Evolutionary conservation across 768 basidiomycete genomes (phyloP), one percentile per base, ranked within the genome.

Genomic region (Termitomyces sp.): DNA sequence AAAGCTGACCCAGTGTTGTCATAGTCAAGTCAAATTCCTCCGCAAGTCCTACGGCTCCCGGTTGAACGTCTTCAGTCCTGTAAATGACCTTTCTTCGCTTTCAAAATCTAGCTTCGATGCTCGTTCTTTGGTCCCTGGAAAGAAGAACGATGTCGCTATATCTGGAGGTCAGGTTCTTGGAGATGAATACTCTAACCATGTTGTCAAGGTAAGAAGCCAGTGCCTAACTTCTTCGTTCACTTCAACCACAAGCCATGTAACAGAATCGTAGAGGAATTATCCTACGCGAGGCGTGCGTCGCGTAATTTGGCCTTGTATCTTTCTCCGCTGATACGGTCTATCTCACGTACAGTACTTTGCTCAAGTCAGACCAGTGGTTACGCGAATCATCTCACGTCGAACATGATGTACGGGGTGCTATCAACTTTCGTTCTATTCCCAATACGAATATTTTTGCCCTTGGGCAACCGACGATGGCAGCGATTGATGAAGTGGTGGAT

Each of bases 151-250:
- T 64, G 82, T 87, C 12, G 87, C 82, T 34, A 89, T 87, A 57
- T 74, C 83, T 22, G 93, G 93, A 10, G 93, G 92, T 0, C 91
- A 89, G 67, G 84, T 97, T 44, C 76, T 95, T 1, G 96, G 94
- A 5, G 95, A 98, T 68, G 97, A 99, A 70, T 98, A 93, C 76
- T 93, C 93, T 3, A 90, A 92, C 42, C 92, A 95, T 69, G 93
- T 98, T 45, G 86, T 99, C 33, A 89, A 89, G 80, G 92, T 91
- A 57, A 26, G 46, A 30, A 27, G 16, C 18, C 45, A 14, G 34
- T 27, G 46, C 43, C 12, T 7, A 14, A 40, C 5, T 20, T n/a
- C 18, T 26, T 32, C 27, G 30, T 4, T 45, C 22, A 45, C n/a
- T 45, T 39, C 51, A 22, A 61, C n/a, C 10, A 2, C 44, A 20